Percentiles rank a stretch among this genome's conserved stretches.
Conservation (phyloP, 768 basidiomycete genomes). For the Coprinopsis marcescibilis region DNA sequence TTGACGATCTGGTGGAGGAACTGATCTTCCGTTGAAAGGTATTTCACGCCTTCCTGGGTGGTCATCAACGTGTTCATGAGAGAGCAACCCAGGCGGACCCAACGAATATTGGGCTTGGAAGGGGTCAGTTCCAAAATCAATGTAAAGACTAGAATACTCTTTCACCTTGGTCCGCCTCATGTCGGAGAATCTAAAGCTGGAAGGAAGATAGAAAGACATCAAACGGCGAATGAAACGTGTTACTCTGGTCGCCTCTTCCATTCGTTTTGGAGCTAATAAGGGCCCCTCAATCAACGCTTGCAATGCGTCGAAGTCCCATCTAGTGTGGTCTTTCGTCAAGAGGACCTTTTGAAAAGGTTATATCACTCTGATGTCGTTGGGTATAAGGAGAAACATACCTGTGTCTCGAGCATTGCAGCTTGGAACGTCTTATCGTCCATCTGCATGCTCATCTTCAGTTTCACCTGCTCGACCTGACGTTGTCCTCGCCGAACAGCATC, state of each 20-base stretch:
- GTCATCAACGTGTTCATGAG: slow-evolving; percentile 79
- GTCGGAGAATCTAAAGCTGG: slow-evolving; percentile 82
- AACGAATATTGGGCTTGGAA: slow-evolving; percentile 71
- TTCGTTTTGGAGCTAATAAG: slow-evolving; percentile 79
- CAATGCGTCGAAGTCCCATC: slow-evolving; percentile 89
- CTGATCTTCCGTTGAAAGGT: slow-evolving; percentile 77
- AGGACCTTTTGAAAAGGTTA: slow-evolving; percentile 71
- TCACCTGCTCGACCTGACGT: slow-evolving; percentile 84
- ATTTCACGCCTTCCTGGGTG: slow-evolving; percentile 78
- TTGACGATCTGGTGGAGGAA: slow-evolving; percentile 79
- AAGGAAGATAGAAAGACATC: slow-evolving; percentile 92
- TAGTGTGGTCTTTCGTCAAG: slow-evolving; percentile 79
- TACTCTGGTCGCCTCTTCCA: slow-evolving; percentile 92
- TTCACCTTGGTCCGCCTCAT: slow-evolving; percentile 62
- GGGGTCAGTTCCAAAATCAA: not conserved
- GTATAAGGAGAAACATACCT: slow-evolving; percentile 39
- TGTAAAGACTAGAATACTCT: slow-evolving; percentile 2
- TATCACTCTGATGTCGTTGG: not conserved
- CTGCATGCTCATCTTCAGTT: slow-evolving; percentile 85
- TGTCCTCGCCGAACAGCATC: slow-evolving; percentile 86
- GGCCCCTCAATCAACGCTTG: slow-evolving; percentile 91
- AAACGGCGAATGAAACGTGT: slow-evolving; percentile 85
- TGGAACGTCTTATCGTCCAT: slow-evolving; percentile 96
- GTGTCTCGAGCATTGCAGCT: slow-evolving; percentile 75
- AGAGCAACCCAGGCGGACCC: slow-evolving; percentile 81